Base-by-base conservation (phyloP, 352 stramenopile species). In the Pythium scleroteichum region DNA sequence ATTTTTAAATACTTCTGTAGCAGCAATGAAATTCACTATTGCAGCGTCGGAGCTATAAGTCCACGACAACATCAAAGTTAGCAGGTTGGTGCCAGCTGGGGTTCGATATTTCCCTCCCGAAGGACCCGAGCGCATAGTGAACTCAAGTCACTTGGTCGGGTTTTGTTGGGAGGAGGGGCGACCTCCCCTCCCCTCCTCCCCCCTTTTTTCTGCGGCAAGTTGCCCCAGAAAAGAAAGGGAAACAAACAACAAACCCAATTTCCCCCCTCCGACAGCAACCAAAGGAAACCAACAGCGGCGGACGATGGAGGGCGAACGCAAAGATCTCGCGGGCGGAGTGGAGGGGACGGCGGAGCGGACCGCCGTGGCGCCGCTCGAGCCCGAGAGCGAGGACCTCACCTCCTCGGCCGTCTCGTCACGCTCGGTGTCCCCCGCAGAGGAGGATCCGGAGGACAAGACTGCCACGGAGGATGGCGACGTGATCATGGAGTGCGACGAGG, bases 171-270 rank as follows among this genome's bases (percentile, higher is more conserved):
- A 20, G 48, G 53, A 49, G 53, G 44, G 42, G 27, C 48, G 24
- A 42, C 26, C 47, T 13, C n/a, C 26, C 19, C 7, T 20, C 16
- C 27, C 19, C n/a, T 55, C 35, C 51, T 52, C 47, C 61, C 60
- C 61, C 61, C 29, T 68, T 68, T 62, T 68, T 68, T 62, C 61
- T 68, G 53, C 61, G 55, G 62, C 62, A 69, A 69, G 62, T 69
- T 69, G 33, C 62, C 62, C 53, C 24, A 59, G 44, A 59, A 64
- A 59, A 60, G 54, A 59, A 69, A 64, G 49, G 54, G 49, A 69
- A 63, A 59, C 53, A 69, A 59, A 44, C 47, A 19, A 1, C 6
- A 22, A 35, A 13, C 3, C n/a, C 38, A 24, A 45, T 53, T 47
- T 47, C 38, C 44, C 35, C 60, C 59, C 20, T 42, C 44, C n/a